Evolutionary conservation across 2,329 filamentous ascomycete species (phyloP), one percentile per base, ranked within the genome.

Genomic region (Microdochium nivale): DNA sequence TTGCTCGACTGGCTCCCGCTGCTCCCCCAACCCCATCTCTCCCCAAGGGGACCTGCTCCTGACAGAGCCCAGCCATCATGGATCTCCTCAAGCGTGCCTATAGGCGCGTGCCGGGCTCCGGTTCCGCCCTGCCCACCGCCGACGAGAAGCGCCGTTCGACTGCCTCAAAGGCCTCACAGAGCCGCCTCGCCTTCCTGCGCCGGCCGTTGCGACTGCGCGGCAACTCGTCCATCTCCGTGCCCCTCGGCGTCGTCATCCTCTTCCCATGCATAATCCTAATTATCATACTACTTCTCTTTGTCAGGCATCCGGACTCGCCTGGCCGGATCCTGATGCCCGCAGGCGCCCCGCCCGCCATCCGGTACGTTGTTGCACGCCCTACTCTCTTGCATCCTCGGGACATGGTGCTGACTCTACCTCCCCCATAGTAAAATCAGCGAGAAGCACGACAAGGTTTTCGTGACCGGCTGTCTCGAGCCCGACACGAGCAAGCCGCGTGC

Each of bases 391-490:
- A 21, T n/a, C 35, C n/a, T 33, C 37, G 16, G 11, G 13, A 13
- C 7, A 21, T 5, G 43, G 30, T 16, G 35, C 49, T 47, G 21
- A 49, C 13, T 16, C 10, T 23, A 25, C 23, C 7, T 25, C n/a
- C 50, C 35, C 49, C 35, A 62, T 65, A 96, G 91, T 60, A 92
- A 90, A 82, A 99, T 99, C 62, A 96, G 87, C 72, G 94, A 97
- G 72, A 88, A 95, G 63, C 83, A 97, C 70, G 94, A 99, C 72
- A 96, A 95, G 71, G 90, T 96, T 49, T 99, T 99, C 63, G 87
- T 90, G 49, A 88, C 84, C 35, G 94, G 94, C 58, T 99, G 94
- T 67, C 79, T 89, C 62, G 84, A 91, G 59, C 85, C 87, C 48
- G 86, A 95, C 62, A 87, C 84, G 32, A 83, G 81, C 58, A 78